Evolutionary conservation across 2,329 filamentous ascomycete genomes (phyloP).

Genomic region (Pestalotiopsis sp.): DNA sequence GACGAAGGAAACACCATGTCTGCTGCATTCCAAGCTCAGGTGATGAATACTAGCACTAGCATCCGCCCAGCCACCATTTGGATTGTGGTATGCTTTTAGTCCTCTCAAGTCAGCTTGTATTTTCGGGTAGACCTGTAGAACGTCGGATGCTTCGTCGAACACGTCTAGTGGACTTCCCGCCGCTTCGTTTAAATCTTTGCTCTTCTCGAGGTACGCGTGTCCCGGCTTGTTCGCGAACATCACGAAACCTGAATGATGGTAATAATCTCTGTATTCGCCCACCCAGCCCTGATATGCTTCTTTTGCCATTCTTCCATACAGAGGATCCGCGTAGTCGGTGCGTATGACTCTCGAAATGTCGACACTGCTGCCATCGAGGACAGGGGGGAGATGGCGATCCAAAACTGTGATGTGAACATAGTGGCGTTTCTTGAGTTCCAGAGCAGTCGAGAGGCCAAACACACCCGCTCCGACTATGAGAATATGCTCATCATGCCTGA

Average conservation of each 20-base stretch:
- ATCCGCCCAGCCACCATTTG: background rate
- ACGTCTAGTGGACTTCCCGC: background rate
- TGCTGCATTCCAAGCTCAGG: background rate
- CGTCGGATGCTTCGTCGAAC: background rate
- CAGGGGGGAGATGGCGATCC: conserved; percentile 30
- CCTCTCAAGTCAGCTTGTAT: background rate
- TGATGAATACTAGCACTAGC: background rate
- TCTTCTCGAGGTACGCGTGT: background rate
- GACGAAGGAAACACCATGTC: background rate
- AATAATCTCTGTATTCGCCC: background rate
- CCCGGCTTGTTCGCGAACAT: background rate
- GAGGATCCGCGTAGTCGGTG: conserved; percentile 3
- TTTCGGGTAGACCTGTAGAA: background rate
- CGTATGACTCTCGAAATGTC: conserved; percentile 5
- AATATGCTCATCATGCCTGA: conserved; percentile 23
- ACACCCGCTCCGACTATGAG: conserved; percentile 44
- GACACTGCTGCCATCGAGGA: conserved; percentile 5
- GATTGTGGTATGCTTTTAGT: conserved; percentile 6
- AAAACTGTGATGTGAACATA: conserved; percentile 50
- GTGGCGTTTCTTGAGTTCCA: conserved; percentile 44
- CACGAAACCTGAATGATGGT: background rate
- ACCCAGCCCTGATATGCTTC: background rate
- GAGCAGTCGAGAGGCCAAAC: conserved; percentile 43
- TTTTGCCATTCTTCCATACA: background rate
- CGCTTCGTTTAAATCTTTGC: background rate